Evolutionary conservation across 352 stramenopile species (phyloP).

Genomic region (Plasmopara halstedii): DNA sequence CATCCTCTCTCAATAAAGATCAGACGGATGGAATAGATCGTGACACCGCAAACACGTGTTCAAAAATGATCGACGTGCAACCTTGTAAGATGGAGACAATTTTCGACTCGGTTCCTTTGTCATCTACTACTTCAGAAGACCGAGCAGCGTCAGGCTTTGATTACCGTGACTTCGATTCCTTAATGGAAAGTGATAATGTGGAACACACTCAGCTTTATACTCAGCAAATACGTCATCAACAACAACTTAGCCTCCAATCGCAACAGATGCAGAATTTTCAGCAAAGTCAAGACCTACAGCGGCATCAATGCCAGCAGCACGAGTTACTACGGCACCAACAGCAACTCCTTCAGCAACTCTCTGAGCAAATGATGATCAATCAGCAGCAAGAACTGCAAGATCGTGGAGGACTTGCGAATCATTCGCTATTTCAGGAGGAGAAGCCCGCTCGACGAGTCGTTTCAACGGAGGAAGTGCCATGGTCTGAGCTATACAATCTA

Average conservation of each 20-base stretch:
- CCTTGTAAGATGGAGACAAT: slow-evolving; percentile 35
- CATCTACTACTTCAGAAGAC: slow-evolving; percentile 25
- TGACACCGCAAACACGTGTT: slow-evolving; percentile 1
- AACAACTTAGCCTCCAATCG: too few species aligned
- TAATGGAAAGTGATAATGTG: slow-evolving; percentile 24
- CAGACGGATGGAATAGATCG: neutral
- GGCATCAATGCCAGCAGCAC: slow-evolving; percentile 23
- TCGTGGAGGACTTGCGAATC: slow-evolving; percentile 38
- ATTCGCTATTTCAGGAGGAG: slow-evolving; percentile 61
- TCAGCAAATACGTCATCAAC: too few species aligned
- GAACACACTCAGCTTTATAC: slow-evolving; percentile 8
- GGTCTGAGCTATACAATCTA: slow-evolving; percentile 78
- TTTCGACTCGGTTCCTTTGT: slow-evolving; percentile 20
- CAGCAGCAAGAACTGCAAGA: slow-evolving; percentile 27
- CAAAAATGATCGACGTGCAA: slow-evolving; percentile 13
- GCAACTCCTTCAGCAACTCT: slow-evolving; percentile 26
- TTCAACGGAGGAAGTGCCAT: slow-evolving; percentile 64
- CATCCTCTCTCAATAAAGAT: slow-evolving; percentile 5
- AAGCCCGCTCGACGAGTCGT: slow-evolving; percentile 49
- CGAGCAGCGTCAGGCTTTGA: slow-evolving; percentile 31
- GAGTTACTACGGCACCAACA: slow-evolving; percentile 20
- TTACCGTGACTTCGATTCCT: slow-evolving; percentile 26
- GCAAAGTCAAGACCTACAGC: slow-evolving; percentile 25
- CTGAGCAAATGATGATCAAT: slow-evolving; percentile 29
- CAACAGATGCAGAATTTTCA: too few species aligned